phyloP scores from a whole-genome alignment of 805 yeast genomes.

The Cyberlindnera petersonii region DNA sequence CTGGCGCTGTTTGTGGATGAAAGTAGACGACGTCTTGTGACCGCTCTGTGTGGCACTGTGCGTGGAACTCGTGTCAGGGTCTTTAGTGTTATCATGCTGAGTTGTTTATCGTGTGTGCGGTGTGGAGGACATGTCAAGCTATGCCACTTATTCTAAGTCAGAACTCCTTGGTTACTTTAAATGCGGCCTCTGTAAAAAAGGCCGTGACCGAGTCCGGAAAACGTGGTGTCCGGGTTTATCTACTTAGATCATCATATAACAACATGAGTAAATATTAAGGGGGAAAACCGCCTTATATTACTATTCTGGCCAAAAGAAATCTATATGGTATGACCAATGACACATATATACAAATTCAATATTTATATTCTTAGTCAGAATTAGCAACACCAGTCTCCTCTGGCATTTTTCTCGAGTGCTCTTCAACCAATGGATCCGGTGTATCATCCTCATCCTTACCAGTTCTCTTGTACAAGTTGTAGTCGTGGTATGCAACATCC shows the following conservation, averaged over 20 bases:
- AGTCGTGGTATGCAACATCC: conserved; percentile 43
- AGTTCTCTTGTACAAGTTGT: conserved; percentile 41
- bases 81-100: conserved; percentile 2
- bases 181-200: too few relatives aligned
- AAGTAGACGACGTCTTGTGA: neutral
- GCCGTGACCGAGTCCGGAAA: conserved; percentile 2
- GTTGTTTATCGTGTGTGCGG: too few relatives aligned
- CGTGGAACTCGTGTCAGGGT: neutral
- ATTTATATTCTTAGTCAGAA: too few relatives aligned
- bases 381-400: neutral
- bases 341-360: too few relatives aligned
- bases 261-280: too few relatives aligned
- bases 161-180: too few relatives aligned
- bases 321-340: too few relatives aligned
- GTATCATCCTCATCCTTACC: conserved; percentile 1
- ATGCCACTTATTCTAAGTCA: too few relatives aligned
- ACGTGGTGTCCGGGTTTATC: neutral
- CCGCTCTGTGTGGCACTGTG: neutral
- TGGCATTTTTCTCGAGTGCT: neutral
- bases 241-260: too few relatives aligned
- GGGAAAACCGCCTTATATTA: too few relatives aligned
- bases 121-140: too few relatives aligned
- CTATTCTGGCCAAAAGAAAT: too few relatives aligned
- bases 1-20: neutral
- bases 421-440: neutral